Evolutionary conservation across 495 filamentous ascomycete species (phyloP), one percentile per base, ranked within the genome.

Genomic region (Diplogelasinospora grovesii): DNA sequence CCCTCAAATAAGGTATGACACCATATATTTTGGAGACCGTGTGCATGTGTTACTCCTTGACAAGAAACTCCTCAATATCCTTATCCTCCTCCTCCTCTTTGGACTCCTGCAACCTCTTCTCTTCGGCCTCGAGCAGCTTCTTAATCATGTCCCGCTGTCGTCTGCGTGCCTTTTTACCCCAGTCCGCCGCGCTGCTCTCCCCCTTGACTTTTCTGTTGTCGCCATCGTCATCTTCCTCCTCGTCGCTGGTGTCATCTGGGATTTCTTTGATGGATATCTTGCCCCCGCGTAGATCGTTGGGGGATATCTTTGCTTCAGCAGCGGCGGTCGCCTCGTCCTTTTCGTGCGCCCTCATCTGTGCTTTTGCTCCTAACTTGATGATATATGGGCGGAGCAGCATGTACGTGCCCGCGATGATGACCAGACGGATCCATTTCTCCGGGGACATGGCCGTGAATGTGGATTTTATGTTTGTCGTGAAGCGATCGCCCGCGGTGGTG

Each of bases 1-100:
- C n/a, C n/a, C n/a, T n/a, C n/a, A n/a, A n/a, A n/a, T n/a, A n/a
- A n/a, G n/a, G n/a, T n/a, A n/a, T n/a, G n/a, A n/a, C n/a, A n/a
- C n/a, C n/a, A n/a, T n/a, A n/a, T n/a, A n/a, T n/a, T n/a, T n/a
- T n/a, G n/a, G n/a, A n/a, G n/a, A n/a, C n/a, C n/a, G n/a, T n/a
- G n/a, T n/a, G n/a, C n/a, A n/a, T n/a, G n/a, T n/a, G n/a, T n/a
- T n/a, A n/a, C n/a, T n/a, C n/a, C n/a, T n/a, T n/a, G n/a, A n/a
- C n/a, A n/a, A 88, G 63, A 51, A 79, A 77, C 54, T 86, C 78
- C 69, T 78, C 71, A 54, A 89, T 75, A 52, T 82, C 81, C 55
- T 75, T 81, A 39, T 81, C 74, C 52, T 83, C 81, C 26, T 80
- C 59, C 49, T 80, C 76, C 59, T 57, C 65, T 52, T 51, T 60